Base-by-base conservation (phyloP, 306 rosid species). In the Vachellia pachyceras region DNA sequence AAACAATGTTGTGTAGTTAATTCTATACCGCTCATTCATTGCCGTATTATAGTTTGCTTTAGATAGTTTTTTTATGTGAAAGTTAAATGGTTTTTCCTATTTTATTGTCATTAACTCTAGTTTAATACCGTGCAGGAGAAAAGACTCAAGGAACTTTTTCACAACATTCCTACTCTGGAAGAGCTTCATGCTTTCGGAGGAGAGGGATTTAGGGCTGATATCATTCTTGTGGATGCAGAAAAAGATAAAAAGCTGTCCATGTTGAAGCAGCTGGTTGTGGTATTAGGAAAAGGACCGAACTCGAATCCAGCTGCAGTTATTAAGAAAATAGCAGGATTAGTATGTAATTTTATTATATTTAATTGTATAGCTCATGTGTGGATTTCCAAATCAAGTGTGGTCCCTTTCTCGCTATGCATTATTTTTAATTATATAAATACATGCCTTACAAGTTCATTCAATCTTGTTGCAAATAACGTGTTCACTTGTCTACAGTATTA, bases 321-420 rank as follows among this genome's bases (percentile, higher is more conserved):
- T 84, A 95, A 95, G 90, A 95, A 95, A 89, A 95, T 95, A 76
- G 99, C 99, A 80, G 98, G 89, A 85, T 78, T 93, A 89, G 99
- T 95, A 85, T 84, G 86, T 68, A 65, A 22, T 67, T 77, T 84
- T 71, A n/a, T 74, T 74, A 20, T 63, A 57, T 82, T 72, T 55
- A 47, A 12, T 70, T 35, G 13, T 40, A 71, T 39, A 49, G 40
- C 76, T 63, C 52, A 45, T 33, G 20, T 8, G 42, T 44, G 76
- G 64, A 58, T 61, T 65, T 39, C 29, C 52, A 47, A 66, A 39
- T 64, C 77, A 33, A 40, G 18, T 72, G 63, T 37, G 78, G 23
- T 40, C 47, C 79, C 20, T 9, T 64, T 85, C 69, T 82, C 70
- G 40, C 39, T 10, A 42, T 63, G 25, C 50, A 69, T 69, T 15